Evolutionary conservation across 352 stramenopile genomes (phyloP).

Genomic region (Pythium aristosporum): DNA sequence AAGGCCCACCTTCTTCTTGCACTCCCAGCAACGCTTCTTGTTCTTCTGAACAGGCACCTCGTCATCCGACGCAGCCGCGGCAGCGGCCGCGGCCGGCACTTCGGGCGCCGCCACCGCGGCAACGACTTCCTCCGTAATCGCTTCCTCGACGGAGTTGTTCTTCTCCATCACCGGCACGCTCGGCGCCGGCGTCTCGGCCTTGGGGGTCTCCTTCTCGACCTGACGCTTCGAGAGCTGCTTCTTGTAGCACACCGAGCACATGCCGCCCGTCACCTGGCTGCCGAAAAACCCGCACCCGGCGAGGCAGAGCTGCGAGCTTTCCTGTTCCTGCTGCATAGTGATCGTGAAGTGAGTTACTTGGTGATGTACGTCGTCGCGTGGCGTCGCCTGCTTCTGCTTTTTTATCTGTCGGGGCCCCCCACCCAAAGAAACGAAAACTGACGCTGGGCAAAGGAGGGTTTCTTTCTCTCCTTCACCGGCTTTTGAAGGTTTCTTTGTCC

Average conservation of each 20-base stretch:
- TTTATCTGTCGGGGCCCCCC: constrained; percentile 29
- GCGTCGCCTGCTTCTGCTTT: not conserved
- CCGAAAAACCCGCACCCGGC: constrained; percentile 84
- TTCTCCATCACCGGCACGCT: constrained; percentile 5
- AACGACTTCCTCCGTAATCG: not conserved
- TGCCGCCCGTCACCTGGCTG: constrained; percentile 59
- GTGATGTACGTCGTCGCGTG: not conserved
- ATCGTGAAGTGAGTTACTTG: constrained; percentile 2
- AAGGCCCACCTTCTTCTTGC: constrained; percentile 90
- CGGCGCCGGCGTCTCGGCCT: constrained; percentile 22
- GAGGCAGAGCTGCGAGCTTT: constrained; percentile 67
- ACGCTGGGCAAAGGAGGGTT: constrained; percentile 20
- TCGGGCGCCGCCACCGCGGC: constrained; percentile 7
- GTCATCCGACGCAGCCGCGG: constrained; percentile 22
- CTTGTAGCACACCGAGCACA: constrained; percentile 87
- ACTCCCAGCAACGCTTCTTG: constrained; percentile 89
- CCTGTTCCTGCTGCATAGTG: constrained; percentile 79
- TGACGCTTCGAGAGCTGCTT: constrained; percentile 80
- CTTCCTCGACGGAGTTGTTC: constrained; percentile 16
- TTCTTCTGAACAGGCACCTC: constrained; percentile 84
- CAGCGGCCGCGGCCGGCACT: constrained; percentile 11
- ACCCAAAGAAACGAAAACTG: constrained; percentile 71
- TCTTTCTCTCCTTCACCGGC: constrained; percentile 10
- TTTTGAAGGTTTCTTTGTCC: constrained; percentile 8
- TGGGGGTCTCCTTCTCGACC: constrained; percentile 38